phyloP scores from a whole-genome alignment of 805 yeast genomes.

The Pichia nakasei region DNA sequence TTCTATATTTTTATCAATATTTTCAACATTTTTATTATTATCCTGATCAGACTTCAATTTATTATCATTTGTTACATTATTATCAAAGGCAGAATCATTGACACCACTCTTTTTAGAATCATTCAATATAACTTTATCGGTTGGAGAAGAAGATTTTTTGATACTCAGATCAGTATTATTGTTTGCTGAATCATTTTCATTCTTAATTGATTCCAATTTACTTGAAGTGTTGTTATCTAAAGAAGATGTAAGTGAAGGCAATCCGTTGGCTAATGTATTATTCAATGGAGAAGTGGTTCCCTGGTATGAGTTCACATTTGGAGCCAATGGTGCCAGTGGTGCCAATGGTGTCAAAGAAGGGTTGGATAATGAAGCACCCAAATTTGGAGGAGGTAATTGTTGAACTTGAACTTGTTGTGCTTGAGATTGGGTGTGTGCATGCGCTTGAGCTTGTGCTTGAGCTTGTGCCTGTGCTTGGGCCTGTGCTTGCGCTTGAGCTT shows the following conservation, averaged over 20 bases:
- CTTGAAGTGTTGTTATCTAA: constrained; percentile 5
- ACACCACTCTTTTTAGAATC: neutral
- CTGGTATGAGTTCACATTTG: constrained; percentile 3
- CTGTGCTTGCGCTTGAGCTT: constrained; percentile 14
- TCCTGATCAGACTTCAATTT: neutral
- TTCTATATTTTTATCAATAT: neutral
- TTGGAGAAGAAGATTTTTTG: neutral
- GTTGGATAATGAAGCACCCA: constrained; percentile 18
- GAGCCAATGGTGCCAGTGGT: constrained; percentile 3
- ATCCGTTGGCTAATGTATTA: neutral
- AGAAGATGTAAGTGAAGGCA: constrained; percentile 15
- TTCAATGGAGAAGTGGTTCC: constrained; percentile 14
- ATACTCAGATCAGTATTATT: neutral
- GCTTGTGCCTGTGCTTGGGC: neutral
- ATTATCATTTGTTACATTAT: neutral
- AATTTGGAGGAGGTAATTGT: constrained; percentile 29
- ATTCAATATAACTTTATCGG: neutral
- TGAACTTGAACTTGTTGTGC: constrained; percentile 24
- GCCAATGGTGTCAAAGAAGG: constrained; percentile 2
- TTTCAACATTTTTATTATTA: neutral
- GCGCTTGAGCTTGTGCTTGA: constrained; percentile 16
- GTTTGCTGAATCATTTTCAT: neutral
- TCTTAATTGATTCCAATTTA: neutral
- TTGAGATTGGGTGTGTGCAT: neutral
- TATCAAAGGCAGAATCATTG: too few species aligned